A percentile compares a stretch with the other conserved stretches of the same genome.
phyloP scores from a whole-genome alignment of 148 eudicot species.

The Drosera capensis region DNA sequence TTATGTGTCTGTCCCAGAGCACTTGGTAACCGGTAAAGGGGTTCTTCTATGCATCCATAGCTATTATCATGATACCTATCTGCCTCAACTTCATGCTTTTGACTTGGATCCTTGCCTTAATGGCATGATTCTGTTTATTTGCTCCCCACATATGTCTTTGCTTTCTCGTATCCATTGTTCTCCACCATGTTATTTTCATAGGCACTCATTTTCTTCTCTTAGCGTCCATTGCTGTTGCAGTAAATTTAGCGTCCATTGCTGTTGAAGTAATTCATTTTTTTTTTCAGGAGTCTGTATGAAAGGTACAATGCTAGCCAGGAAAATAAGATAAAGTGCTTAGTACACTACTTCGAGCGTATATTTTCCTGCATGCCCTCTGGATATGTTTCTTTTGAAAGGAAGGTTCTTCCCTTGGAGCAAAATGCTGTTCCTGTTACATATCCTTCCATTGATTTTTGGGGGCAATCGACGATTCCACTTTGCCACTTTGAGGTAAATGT shows the following conservation, averaged over 20 bases:
- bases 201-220: neutral
- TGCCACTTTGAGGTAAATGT: slow-evolving; percentile 57
- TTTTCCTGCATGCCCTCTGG: slow-evolving; percentile 43
- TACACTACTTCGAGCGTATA: slow-evolving; percentile 82
- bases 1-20: too few relatives aligned
- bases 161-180: too few relatives aligned
- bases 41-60: too few relatives aligned
- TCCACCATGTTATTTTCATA: too few relatives aligned
- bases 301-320: slow-evolving; percentile 40
- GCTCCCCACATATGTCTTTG: too few relatives aligned
- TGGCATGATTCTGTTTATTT: too few relatives aligned
- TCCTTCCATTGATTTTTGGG: slow-evolving; percentile 53
- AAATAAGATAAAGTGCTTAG: slow-evolving; percentile 72
- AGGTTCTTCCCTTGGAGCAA: slow-evolving; percentile 50
- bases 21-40: too few relatives aligned
- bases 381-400: slow-evolving; percentile 74
- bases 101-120: too few relatives aligned
- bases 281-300: slow-evolving; percentile 56
- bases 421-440: slow-evolving; percentile 21
- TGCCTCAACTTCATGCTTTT: too few relatives aligned
- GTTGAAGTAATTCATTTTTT: neutral
- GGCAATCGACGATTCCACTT: slow-evolving; percentile 43
- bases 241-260: too few relatives aligned
- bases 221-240: neutral
- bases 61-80: too few relatives aligned